Percentiles rank a stretch among this genome's conserved stretches.
Conservation (phyloP, 352 stramenopile genomes). For the Plasmopara halstedii region DNA sequence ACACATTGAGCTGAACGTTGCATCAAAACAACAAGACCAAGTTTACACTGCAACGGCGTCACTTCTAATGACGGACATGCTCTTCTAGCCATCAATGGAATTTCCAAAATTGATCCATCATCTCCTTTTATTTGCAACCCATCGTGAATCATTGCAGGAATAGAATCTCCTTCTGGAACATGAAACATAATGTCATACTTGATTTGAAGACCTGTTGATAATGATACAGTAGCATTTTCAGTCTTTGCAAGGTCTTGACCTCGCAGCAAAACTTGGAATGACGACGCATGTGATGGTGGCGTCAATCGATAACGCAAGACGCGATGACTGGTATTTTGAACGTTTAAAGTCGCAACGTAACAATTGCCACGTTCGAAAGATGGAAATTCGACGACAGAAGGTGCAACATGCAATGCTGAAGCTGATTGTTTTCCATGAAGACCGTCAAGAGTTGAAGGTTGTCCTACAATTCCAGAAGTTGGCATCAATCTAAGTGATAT, state of each 20-base stretch:
- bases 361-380: constrained; percentile 48
- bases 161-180: constrained; percentile 1
- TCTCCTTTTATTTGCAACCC: constrained; percentile 47
- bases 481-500: constrained; percentile 2
- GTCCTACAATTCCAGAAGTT: background rate
- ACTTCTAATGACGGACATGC: constrained; percentile 55
- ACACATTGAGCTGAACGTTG: constrained; percentile 50
- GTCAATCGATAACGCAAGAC: constrained; percentile 51
- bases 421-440: constrained; percentile 11
- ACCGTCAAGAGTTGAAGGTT: constrained; percentile 16
- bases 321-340: constrained; percentile 66
- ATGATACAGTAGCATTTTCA: constrained; percentile 53
- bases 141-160: constrained; percentile 46
- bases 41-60: constrained; percentile 39
- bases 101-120: constrained; percentile 46
- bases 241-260: constrained; percentile 53
- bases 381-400: constrained; percentile 54
- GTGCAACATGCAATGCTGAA: constrained; percentile 53
- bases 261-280: constrained; percentile 49
- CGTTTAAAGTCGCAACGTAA: constrained; percentile 51
- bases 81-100: constrained; percentile 48
- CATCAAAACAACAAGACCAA: constrained; percentile 56
- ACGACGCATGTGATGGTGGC: constrained; percentile 39
- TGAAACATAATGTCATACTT: constrained; percentile 68
- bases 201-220: constrained; percentile 48